phyloP scores from a whole-genome alignment of 2,329 filamentous ascomycete species.

The Microsporum canis region DNA sequence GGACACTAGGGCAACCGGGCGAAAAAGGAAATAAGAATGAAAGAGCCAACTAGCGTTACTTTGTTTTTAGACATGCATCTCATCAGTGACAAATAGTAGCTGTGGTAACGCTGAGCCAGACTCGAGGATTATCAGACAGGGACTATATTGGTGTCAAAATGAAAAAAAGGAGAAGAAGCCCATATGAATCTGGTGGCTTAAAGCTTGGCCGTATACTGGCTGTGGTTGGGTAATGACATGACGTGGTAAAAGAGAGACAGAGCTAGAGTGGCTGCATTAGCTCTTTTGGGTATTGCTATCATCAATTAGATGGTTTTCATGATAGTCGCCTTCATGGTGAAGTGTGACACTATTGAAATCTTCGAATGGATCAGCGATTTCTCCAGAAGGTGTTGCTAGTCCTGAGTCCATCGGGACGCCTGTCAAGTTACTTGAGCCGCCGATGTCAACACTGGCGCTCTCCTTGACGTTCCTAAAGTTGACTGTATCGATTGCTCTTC shows the following conservation, averaged over 20 bases:
- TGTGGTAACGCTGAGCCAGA: background rate
- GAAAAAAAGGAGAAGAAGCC: background rate
- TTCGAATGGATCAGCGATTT: constrained; percentile 81
- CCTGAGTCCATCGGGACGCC: constrained; percentile 63
- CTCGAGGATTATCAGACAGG: background rate
- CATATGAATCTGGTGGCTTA: background rate
- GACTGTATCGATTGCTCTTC: constrained; percentile 79
- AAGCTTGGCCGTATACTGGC: background rate
- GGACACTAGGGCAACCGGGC: background rate
- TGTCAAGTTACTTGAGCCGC: constrained; percentile 20
- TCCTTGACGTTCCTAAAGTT: constrained; percentile 99
- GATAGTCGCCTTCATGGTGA: constrained; percentile 85
- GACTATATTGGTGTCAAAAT: background rate
- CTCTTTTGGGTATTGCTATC: constrained; percentile 15
- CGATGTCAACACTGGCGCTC: constrained; percentile 75
- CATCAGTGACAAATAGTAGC: background rate
- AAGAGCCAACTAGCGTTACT: background rate
- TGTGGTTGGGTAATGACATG: background rate
- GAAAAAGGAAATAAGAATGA: background rate
- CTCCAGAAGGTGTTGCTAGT: constrained; percentile 70
- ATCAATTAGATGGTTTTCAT: constrained; percentile 17
- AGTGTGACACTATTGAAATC: constrained; percentile 98
- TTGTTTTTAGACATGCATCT: background rate
- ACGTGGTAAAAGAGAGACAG: background rate
- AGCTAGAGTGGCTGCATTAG: constrained; percentile 14